phyloP scores from a whole-genome alignment of 177 flowering plant species.

The Tripterygium wilfordii region DNA sequence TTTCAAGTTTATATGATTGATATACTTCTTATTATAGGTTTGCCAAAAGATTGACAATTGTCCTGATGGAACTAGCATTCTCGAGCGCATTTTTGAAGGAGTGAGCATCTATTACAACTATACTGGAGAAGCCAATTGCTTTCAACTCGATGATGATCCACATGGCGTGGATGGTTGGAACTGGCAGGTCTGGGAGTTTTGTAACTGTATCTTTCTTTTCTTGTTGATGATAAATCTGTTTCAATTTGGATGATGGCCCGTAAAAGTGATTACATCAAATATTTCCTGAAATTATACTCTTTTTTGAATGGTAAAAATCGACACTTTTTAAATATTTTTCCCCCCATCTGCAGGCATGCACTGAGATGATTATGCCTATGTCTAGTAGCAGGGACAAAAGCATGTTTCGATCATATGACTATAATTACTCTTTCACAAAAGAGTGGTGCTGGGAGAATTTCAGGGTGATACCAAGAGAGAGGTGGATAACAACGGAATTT shows the following conservation, averaged over 20 bases:
- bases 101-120: conserved; percentile 81
- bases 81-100: conserved; percentile 74
- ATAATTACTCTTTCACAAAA: conserved; percentile 41
- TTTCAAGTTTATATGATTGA: neutral
- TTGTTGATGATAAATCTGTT: neutral
- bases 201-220: neutral
- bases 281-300: neutral
- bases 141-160: conserved; percentile 75
- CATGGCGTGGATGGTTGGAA: conserved; percentile 92
- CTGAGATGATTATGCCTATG: conserved; percentile 96
- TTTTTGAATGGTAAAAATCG: too few species aligned
- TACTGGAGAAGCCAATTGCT: conserved; percentile 70
- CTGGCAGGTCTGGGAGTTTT: conserved; percentile 61
- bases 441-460: conserved; percentile 45
- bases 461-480: conserved; percentile 61
- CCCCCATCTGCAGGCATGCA: conserved; percentile 92
- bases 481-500: conserved; percentile 82
- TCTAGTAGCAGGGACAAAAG: conserved; percentile 55
- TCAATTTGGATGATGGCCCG: neutral
- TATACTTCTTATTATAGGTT: conserved; percentile 35
- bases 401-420: conserved; percentile 80
- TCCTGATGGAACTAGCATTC: conserved; percentile 48
- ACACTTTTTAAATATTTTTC: too few species aligned
- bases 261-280: neutral
- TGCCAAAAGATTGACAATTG: conserved; percentile 62